A percentile compares a stretch with the other conserved stretches of the same genome.
Conservation (phyloP, 306 rosid species). For the Boehmeria nivea region DNA sequence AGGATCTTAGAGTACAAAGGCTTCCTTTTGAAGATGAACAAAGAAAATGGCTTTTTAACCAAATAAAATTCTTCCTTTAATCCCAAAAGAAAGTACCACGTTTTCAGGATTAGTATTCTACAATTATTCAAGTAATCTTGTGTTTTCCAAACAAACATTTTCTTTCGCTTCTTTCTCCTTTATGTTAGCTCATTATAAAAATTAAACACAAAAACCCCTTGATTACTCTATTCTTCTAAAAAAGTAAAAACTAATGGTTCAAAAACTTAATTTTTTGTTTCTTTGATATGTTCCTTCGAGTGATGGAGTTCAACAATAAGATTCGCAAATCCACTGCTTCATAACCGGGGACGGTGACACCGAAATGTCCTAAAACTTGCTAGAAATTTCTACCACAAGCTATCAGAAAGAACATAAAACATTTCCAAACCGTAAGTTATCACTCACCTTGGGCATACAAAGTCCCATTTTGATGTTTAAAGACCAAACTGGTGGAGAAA, state of each 20-base stretch:
- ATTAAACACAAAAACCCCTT: background rate
- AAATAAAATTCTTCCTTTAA: background rate
- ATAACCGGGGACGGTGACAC: too few species aligned
- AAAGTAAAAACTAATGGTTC: background rate
- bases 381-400: background rate
- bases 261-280: too few species aligned
- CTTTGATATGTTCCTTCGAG: too few species aligned
- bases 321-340: background rate
- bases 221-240: too few species aligned
- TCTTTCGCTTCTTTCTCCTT: background rate
- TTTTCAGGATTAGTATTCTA: background rate
- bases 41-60: too few species aligned
- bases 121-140: background rate
- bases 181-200: background rate
- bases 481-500: constrained; percentile 10
- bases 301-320: background rate
- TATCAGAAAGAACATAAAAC: background rate
- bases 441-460: constrained; percentile 60
- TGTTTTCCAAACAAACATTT: background rate
- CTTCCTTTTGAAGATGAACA: too few species aligned
- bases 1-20: too few species aligned
- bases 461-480: constrained; percentile 57
- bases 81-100: background rate
- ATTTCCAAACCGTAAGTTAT: background rate
- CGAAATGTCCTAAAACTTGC: too few species aligned